phyloP scores from a whole-genome alignment of 2,329 filamentous ascomycete species.

The Pseudogymnoascus pannorum region DNA sequence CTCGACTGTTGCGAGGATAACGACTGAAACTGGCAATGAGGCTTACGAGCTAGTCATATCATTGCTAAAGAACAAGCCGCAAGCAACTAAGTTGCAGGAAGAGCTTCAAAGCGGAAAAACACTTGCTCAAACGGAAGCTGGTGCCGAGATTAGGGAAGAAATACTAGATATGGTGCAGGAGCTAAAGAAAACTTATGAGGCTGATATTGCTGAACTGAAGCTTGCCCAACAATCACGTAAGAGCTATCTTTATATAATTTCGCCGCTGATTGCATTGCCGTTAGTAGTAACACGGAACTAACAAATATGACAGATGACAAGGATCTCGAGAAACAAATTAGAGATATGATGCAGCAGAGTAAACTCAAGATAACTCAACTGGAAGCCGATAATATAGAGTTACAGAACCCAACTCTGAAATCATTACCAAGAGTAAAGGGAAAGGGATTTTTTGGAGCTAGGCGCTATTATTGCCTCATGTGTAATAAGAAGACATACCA shows the following conservation, averaged over 20 bases:
- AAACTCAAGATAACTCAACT: not conserved
- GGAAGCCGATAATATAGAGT: not conserved
- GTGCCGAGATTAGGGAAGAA: slow-evolving; percentile 3
- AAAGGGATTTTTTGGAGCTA: not conserved
- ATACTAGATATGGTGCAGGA: not conserved
- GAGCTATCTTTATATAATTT: not conserved
- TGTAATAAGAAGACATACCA: not conserved
- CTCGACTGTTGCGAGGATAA: not conserved
- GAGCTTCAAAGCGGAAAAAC: slow-evolving; percentile 9
- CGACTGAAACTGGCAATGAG: not conserved
- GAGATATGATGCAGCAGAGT: not conserved
- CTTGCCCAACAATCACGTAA: not conserved
- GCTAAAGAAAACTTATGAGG: not conserved
- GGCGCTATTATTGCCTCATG: not conserved
- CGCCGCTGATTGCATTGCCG: not conserved
- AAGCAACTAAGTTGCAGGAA: slow-evolving; percentile 6
- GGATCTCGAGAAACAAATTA: not conserved
- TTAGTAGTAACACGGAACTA: not conserved
- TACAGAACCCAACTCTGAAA: not conserved
- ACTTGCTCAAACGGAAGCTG: slow-evolving; percentile 11
- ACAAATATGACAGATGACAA: not conserved
- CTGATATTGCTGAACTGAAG: not conserved
- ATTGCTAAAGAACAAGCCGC: not conserved
- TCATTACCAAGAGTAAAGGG: not conserved
- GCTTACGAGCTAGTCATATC: not conserved